Evolutionary conservation across 2,329 filamentous ascomycete genomes (phyloP), one percentile per base, ranked within the genome.

Genomic region (Fusarium austroafricanum): DNA sequence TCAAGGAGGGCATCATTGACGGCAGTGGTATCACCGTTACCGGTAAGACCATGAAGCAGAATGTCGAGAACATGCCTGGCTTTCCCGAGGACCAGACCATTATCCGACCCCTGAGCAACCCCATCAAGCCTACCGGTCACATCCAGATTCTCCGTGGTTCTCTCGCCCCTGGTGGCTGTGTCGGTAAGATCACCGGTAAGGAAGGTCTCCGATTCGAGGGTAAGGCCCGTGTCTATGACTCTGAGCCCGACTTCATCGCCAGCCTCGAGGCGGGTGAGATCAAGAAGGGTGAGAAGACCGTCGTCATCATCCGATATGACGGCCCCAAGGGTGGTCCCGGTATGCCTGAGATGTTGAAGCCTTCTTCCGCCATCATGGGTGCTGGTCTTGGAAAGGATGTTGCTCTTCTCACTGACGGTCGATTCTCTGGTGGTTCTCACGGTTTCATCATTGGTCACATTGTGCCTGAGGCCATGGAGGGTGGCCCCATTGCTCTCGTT

Each of bases 291-390:
- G 92, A 97, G 80, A 96, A 97, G 80, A 90, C 95, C 2, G 94
- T 97, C 29, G 87, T 97, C 52, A 89, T 97, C 56, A 95, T 97
- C 73, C 92, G 94, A 51, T 97, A 97, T 78, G 94, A 97, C 77
- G 94, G 94, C 1, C 94, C 94, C 64, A 96, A 95, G 82, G 94
- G 94, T 70, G 94, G 94, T 0, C 94, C 94, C 2, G 94, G 94
- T 59, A 97, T 97, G 91, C 94, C 94, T 31, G 94, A 97, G 82
- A 95, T 97, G 85, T 84, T 97, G 65, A 97, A 97, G 83, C 93
- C 94, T n/a, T 92, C 88, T 53, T 94, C 92, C 1, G 93, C 94
- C 49, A 92, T 97, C 75, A 97, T 97, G 93, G 94, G 94, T 54
- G 93, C 93, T 8, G 92, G 91, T 37, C 86, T 97, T 42, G 90